Conservation (phyloP, 306 rosid species). For the Cicer judaicum region DNA sequence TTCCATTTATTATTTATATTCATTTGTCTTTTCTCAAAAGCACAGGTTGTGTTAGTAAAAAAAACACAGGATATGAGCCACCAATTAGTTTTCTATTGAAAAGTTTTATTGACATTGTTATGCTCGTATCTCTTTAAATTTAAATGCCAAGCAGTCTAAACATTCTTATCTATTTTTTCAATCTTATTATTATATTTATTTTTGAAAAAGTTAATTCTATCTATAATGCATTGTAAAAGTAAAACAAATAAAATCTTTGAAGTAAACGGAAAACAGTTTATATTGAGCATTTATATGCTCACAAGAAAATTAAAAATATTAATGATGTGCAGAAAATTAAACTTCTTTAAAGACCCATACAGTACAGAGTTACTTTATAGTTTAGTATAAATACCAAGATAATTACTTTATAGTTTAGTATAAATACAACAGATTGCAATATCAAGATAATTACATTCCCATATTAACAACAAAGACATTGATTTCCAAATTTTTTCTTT, state of each 20-base stretch:
- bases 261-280: not conserved
- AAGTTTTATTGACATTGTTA: constrained; percentile 7
- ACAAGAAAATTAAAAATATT: not conserved
- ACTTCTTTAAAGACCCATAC: constrained; percentile 3
- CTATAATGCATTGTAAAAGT: not conserved
- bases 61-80: constrained; percentile 32
- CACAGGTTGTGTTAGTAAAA: not conserved
- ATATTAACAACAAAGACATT: constrained; percentile 29
- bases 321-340: constrained; percentile 8
- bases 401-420: constrained; percentile 22
- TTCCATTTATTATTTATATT: not conserved
- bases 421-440: constrained; percentile 43
- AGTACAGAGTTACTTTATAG: constrained; percentile 4
- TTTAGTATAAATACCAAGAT: constrained; percentile 41
- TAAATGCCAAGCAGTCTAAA: not conserved
- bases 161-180: not conserved
- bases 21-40: constrained; percentile 5
- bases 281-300: not conserved
- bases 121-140: not conserved
- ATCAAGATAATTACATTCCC: constrained; percentile 34
- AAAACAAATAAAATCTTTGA: constrained; percentile 26
- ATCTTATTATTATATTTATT: not conserved
- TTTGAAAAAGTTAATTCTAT: not conserved
- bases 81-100: not conserved
- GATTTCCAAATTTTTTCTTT: constrained; percentile 44